Percentiles rank a stretch among this genome's conserved stretches.
Conservation (phyloP, 2,329 filamentous ascomycete genomes). For the Elsinoe perseae region DNA sequence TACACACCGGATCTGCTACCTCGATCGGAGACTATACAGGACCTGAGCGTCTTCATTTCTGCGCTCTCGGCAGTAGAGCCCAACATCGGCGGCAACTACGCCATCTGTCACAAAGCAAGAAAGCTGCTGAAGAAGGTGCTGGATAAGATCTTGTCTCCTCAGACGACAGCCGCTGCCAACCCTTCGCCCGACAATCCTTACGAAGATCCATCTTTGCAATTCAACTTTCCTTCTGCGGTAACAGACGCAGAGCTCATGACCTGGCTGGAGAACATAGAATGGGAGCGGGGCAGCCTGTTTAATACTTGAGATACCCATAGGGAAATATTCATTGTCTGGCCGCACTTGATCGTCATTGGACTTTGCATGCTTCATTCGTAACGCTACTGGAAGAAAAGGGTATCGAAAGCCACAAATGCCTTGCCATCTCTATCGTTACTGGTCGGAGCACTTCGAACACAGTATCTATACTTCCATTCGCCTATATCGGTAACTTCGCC, state of each 20-base stretch:
- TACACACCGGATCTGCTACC: conserved; percentile 31
- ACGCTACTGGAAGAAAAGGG: not conserved
- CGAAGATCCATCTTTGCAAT: conserved; percentile 25
- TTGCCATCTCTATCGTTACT: not conserved
- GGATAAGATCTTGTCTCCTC: conserved; percentile 35
- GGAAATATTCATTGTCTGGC: not conserved
- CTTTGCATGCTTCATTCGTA: not conserved
- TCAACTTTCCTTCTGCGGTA: conserved; percentile 29
- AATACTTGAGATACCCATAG: conserved; percentile 4
- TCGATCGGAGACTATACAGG: conserved; percentile 39
- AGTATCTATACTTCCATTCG: not conserved
- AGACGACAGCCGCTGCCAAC: conserved; percentile 18
- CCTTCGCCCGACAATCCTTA: not conserved
- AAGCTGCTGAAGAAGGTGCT: conserved; percentile 37
- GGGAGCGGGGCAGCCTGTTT: conserved; percentile 32
- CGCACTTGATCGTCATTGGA: not conserved
- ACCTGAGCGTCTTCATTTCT: conserved; percentile 39
- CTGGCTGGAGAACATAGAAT: conserved; percentile 39
- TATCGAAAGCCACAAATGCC: not conserved
- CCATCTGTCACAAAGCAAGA: conserved; percentile 36
- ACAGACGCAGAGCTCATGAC: conserved; percentile 38
- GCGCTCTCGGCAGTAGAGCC: conserved; percentile 34
- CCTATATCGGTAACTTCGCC: not conserved
- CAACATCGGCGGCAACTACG: conserved; percentile 31
- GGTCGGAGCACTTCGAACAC: not conserved